Conservation (phyloP, 2,329 filamentous ascomycete genomes). For the Microcyclosporella mali region DNA sequence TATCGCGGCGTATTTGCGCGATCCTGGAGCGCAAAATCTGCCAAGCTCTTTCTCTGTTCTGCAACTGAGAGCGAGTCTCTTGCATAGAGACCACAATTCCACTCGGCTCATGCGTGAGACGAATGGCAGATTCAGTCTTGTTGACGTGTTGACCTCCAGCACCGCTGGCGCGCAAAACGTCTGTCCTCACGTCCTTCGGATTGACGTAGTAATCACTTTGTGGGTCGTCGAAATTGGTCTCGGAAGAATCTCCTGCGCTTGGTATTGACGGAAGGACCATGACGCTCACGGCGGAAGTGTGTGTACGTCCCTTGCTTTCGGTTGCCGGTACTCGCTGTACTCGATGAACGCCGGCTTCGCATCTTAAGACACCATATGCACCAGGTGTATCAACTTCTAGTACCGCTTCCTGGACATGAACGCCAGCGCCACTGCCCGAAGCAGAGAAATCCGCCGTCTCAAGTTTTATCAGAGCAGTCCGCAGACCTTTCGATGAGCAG, state of each 20-base stretch:
- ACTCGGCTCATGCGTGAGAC: constrained; percentile 84
- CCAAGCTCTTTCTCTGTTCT: constrained; percentile 86
- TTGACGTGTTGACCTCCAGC: constrained; percentile 98
- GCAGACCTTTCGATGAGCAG: constrained; percentile 63
- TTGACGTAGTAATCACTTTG: constrained; percentile 88
- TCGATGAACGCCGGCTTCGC: constrained; percentile 88
- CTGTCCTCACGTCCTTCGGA: constrained; percentile 70
- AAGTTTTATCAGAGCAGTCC: constrained; percentile 67
- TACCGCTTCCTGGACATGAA: constrained; percentile 76
- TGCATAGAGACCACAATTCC: constrained; percentile 86
- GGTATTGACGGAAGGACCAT: constrained; percentile 86
- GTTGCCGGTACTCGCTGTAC: constrained; percentile 91
- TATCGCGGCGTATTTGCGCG: constrained; percentile 72
- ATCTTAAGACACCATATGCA: constrained; percentile 73
- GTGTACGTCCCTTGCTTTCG: constrained; percentile 82
- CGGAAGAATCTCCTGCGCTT: constrained; percentile 47
- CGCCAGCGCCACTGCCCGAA: constrained; percentile 51
- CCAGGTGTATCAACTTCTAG: constrained; percentile 72
- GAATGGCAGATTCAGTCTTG: constrained; percentile 92
- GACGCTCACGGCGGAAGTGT: constrained; percentile 87
- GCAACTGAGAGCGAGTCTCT: constrained; percentile 81
- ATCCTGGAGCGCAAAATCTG: constrained; percentile 72
- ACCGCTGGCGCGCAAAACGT: constrained; percentile 87
- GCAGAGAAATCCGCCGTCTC: constrained; percentile 60
- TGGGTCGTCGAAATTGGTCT: constrained; percentile 67